Evolutionary conservation across 441 rosid species (phyloP).

Genomic region (Macaranga tanarius): DNA sequence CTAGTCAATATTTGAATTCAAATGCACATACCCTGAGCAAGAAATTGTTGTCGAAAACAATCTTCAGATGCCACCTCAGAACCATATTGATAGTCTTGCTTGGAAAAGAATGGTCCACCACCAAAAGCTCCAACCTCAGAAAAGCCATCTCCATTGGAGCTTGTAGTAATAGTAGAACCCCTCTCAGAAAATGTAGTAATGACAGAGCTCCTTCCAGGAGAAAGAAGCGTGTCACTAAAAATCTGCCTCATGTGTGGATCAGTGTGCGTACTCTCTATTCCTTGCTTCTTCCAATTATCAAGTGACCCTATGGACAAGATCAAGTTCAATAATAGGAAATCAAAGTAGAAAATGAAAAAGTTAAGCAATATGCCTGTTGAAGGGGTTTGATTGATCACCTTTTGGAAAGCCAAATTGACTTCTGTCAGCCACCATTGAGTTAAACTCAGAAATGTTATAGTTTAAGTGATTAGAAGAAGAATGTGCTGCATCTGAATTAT

Average conservation of each 20-base stretch:
- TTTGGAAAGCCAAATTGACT: conserved; percentile 22
- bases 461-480: conserved; percentile 18
- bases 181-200: conserved; percentile 24
- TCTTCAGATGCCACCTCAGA: conserved; percentile 20
- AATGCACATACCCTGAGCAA: conserved; percentile 22
- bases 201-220: conserved; percentile 28
- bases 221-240: conserved; percentile 20
- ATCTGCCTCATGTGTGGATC: conserved; percentile 12
- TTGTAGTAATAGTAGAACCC: conserved; percentile 28
- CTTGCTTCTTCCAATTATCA: conserved; percentile 7
- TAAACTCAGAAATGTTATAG: neutral
- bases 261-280: conserved; percentile 17
- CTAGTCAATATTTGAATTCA: conserved; percentile 6
- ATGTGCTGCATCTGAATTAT: conserved; percentile 10
- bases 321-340: neutral
- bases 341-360: neutral
- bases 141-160: conserved; percentile 26
- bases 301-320: conserved; percentile 18
- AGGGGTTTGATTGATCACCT: conserved; percentile 20
- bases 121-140: conserved; percentile 28
- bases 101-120: conserved; percentile 21
- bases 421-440: neutral
- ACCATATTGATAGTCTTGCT: conserved; percentile 12
- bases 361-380: neutral
- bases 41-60: conserved; percentile 20